phyloP scores from a whole-genome alignment of 1,139 yeast genomes.

The Magnusiomyces suaveolens region DNA sequence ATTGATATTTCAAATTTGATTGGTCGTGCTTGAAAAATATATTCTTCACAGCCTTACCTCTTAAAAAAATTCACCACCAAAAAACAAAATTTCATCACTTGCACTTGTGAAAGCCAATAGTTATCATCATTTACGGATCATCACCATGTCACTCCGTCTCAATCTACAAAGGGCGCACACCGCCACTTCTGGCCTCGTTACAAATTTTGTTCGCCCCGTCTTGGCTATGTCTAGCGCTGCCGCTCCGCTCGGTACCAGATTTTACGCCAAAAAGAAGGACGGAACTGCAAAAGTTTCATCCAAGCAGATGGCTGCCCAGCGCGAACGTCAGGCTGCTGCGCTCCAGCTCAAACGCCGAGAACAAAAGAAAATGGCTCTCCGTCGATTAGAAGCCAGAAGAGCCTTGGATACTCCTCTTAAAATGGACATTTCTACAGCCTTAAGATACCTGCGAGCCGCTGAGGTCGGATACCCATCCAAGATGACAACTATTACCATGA shows the following conservation, averaged over 20 bases:
- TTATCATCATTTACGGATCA: background rate
- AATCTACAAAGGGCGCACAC: background rate
- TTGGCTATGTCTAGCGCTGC: background rate
- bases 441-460: slow-evolving; percentile 73
- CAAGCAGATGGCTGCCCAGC: slow-evolving; percentile 28
- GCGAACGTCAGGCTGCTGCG: slow-evolving; percentile 21
- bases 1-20: background rate
- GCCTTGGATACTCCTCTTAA: slow-evolving; percentile 41
- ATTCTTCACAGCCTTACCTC: background rate
- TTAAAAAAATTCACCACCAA: too few relatives aligned
- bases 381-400: slow-evolving; percentile 22
- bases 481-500: slow-evolving; percentile 59
- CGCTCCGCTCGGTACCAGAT: background rate
- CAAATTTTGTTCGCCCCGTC: background rate
- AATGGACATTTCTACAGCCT: slow-evolving; percentile 63
- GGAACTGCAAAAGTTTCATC: slow-evolving; percentile 25
- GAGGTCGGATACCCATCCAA: slow-evolving; percentile 75
- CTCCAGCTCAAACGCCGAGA: slow-evolving; percentile 20
- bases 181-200: background rate
- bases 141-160: background rate
- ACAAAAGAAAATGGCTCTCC: slow-evolving; percentile 19
- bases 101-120: too few relatives aligned
- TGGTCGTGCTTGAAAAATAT: background rate
- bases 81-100: background rate
- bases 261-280: slow-evolving; percentile 17